A percentile compares a stretch with the other conserved stretches of the same genome.
phyloP scores from a whole-genome alignment of 2,329 filamentous ascomycete species.

The Calonectria leucothoes region DNA sequence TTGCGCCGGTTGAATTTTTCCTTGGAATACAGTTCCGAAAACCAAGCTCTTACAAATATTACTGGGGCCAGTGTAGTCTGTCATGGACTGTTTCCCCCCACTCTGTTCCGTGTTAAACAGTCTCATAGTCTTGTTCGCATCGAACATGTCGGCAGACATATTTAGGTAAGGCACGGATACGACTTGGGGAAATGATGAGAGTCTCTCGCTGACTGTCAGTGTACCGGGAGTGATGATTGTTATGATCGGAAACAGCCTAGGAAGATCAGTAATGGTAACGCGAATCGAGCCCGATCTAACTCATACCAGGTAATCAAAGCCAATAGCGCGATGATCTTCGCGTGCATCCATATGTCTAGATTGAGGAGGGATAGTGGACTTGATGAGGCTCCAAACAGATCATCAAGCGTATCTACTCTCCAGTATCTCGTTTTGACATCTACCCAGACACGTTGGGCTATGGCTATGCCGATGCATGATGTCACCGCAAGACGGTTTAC shows the following conservation, averaged over 20 bases:
- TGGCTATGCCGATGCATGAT: neutral
- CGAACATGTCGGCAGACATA: neutral
- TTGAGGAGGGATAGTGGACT: neutral
- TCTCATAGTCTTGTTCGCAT: too few relatives aligned
- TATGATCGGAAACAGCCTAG: neutral
- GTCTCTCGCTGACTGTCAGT: neutral
- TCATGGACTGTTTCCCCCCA: neutral
- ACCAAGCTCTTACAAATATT: neutral
- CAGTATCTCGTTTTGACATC: neutral
- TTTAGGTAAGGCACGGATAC: neutral
- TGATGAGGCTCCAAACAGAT: neutral
- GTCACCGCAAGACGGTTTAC: neutral
- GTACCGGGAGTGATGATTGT: neutral
- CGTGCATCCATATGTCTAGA: neutral
- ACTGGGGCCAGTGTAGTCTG: neutral
- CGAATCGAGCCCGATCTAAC: too few relatives aligned
- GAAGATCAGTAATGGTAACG: neutral
- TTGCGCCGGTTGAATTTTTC: neutral
- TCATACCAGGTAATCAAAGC: neutral
- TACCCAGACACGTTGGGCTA: neutral
- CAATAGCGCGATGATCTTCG: neutral
- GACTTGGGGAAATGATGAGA: neutral
- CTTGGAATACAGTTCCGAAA: neutral
- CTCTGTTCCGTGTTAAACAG: too few relatives aligned
- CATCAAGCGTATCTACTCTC: neutral